These are phyloP conservation scores for Chlorella sp. DNA, from an alignment of 139 green algal species.

Conservation along the genomic window DNA sequence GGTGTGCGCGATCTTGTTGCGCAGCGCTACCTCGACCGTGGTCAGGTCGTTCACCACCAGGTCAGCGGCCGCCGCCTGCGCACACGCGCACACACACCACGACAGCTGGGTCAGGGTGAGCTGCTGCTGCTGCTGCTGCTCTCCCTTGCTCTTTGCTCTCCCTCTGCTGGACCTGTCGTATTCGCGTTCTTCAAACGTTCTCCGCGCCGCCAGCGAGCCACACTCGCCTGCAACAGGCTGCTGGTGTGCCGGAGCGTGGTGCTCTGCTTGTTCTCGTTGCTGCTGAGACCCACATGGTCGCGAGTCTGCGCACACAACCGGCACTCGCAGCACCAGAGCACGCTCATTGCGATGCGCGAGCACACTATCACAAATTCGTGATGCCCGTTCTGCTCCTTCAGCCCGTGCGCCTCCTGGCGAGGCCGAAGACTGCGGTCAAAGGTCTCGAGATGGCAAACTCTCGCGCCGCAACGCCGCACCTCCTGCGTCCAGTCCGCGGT, in stretches of 20 bases:
- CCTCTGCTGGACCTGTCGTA: neutral
- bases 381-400: neutral
- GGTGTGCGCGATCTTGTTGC: neutral
- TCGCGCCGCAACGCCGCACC: neutral
- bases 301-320: neutral
- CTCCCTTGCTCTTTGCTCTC: neutral
- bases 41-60: neutral
- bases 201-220: neutral
- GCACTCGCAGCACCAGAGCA: neutral
- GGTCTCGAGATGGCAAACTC: neutral
- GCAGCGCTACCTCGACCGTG: neutral
- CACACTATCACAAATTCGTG: neutral
- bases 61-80: neutral
- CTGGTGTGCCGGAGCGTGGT: neutral
- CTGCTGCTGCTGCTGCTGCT: neutral
- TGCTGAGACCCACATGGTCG: neutral
- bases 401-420: neutral
- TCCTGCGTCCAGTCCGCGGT: neutral
- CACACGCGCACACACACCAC: neutral
- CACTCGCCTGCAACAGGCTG: neutral
- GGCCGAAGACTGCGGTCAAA: neutral
- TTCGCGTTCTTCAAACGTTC: neutral
- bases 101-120: neutral
- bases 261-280: neutral
- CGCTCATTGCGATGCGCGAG: too few species aligned